These are phyloP conservation scores for Sphaceloma murrayae DNA, from an alignment of 2,329 filamentous ascomycete species.

Conservation along the genomic window DNA sequence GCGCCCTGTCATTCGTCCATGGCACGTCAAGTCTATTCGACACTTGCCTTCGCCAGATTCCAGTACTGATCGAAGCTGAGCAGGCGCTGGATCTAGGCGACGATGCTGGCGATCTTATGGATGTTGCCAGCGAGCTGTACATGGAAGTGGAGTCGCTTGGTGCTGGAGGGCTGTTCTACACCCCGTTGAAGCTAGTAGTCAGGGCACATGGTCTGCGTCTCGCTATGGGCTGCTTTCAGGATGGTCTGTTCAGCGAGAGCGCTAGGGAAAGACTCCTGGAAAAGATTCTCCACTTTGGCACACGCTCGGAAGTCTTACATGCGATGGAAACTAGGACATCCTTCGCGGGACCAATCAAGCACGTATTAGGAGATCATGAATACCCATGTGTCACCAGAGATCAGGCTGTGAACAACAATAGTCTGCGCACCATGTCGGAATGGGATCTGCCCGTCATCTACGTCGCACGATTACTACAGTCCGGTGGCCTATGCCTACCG, in stretches of 20 bases:
- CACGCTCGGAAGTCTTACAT: not conserved
- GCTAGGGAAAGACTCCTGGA: slow-evolving; percentile 3
- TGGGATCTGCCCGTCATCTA: too few relatives aligned
- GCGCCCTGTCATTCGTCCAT: too few relatives aligned
- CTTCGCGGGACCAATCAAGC: too few relatives aligned
- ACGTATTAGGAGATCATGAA: too few relatives aligned
- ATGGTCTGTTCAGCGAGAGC: slow-evolving; percentile 24
- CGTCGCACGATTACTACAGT: too few relatives aligned
- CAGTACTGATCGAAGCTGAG: slow-evolving; percentile 34
- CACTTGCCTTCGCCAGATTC: slow-evolving; percentile 33
- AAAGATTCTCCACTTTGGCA: not conserved
- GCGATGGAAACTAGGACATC: too few relatives aligned
- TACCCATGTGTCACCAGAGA: too few relatives aligned
- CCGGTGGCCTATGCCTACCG: too few relatives aligned
- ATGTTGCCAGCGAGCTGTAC: slow-evolving; percentile 33
- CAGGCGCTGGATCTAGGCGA: slow-evolving; percentile 28
- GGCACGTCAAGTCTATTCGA: slow-evolving; percentile 32
- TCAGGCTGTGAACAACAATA: too few relatives aligned
- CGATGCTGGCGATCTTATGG: slow-evolving; percentile 21
- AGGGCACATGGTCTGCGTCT: slow-evolving; percentile 34
- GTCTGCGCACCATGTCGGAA: too few relatives aligned
- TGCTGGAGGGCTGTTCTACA: slow-evolving; percentile 31
- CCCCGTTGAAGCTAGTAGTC: slow-evolving; percentile 33
- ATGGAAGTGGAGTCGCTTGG: slow-evolving; percentile 32
- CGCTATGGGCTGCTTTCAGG: slow-evolving; percentile 30